Evolutionary conservation across 1,139 yeast species (phyloP).

Genomic region (Blastobotrys arbuscula): DNA sequence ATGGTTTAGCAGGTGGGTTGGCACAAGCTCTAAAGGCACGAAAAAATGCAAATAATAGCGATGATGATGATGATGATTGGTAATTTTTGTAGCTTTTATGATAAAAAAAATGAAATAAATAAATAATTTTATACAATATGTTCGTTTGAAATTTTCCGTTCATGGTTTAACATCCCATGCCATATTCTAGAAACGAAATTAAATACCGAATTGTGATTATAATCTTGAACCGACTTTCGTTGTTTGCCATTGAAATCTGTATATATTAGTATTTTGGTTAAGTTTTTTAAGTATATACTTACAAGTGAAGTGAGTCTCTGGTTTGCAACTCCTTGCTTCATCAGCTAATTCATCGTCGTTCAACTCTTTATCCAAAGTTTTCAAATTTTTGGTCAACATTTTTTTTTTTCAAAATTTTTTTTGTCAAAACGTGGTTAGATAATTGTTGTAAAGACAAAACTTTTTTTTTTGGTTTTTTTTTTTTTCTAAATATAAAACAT

Average conservation of each 20-base stretch:
- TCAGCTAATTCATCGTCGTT: background rate
- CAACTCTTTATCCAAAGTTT: background rate
- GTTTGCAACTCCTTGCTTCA: background rate
- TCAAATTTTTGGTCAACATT: background rate
- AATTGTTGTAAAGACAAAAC: no score
- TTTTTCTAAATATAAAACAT: no score
- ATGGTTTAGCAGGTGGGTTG: conserved; percentile 72
- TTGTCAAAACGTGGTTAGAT: no score
- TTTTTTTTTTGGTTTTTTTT: no score
- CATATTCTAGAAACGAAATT: background rate
- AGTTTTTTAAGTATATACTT: background rate
- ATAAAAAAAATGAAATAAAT: conserved; percentile 2
- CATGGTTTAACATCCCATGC: conserved; percentile 1
- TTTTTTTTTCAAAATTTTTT: no score
- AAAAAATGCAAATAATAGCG: conserved; percentile 77
- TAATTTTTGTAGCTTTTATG: conserved; percentile 15
- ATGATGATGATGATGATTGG: conserved; percentile 57
- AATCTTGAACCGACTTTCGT: background rate
- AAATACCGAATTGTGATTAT: conserved; percentile 1
- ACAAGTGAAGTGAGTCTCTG: background rate
- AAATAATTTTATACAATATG: conserved; percentile 7
- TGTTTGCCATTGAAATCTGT: conserved; percentile 3
- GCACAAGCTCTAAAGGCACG: conserved; percentile 87
- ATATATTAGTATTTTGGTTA: background rate
- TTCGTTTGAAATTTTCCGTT: background rate